Conservation (phyloP, 306 rosid species). For the Prunus mume region DNA sequence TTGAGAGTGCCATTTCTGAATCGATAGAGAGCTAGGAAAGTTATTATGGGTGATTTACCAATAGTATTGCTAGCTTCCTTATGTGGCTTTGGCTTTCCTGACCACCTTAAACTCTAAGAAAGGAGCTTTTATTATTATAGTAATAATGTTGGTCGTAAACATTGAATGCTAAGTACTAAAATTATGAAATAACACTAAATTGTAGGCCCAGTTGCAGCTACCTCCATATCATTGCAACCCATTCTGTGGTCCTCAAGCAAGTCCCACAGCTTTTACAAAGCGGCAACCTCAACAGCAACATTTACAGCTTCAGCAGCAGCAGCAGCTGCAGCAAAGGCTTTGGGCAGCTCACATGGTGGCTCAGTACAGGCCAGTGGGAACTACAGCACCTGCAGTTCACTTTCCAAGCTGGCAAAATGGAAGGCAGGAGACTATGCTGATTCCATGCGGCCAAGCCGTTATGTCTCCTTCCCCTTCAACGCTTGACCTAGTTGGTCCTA, state of each 20-base stretch:
- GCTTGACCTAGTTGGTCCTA: conserved; percentile 39
- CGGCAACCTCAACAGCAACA: conserved; percentile 33
- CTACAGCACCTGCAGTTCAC: conserved; percentile 32
- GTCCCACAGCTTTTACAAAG: conserved; percentile 32
- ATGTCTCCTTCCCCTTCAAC: conserved; percentile 39
- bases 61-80: neutral
- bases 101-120: neutral
- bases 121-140: neutral
- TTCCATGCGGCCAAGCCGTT: conserved; percentile 25
- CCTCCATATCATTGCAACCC: conserved; percentile 43
- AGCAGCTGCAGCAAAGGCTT: conserved; percentile 24
- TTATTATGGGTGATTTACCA: neutral
- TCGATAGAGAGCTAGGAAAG: neutral
- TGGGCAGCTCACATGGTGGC: conserved; percentile 49
- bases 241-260: conserved; percentile 31
- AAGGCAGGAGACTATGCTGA: conserved; percentile 33
- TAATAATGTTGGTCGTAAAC: neutral
- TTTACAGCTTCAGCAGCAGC: conserved; percentile 19
- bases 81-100: neutral
- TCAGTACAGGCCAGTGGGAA: conserved; percentile 34
- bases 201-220: conserved; percentile 49
- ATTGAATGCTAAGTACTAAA: neutral
- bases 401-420: conserved; percentile 51
- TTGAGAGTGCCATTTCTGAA: neutral
- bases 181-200: conserved; percentile 17